These are phyloP conservation scores for Beauveria asiatica DNA, from an alignment of 2,329 filamentous ascomycete genomes.

Conservation along the genomic window DNA sequence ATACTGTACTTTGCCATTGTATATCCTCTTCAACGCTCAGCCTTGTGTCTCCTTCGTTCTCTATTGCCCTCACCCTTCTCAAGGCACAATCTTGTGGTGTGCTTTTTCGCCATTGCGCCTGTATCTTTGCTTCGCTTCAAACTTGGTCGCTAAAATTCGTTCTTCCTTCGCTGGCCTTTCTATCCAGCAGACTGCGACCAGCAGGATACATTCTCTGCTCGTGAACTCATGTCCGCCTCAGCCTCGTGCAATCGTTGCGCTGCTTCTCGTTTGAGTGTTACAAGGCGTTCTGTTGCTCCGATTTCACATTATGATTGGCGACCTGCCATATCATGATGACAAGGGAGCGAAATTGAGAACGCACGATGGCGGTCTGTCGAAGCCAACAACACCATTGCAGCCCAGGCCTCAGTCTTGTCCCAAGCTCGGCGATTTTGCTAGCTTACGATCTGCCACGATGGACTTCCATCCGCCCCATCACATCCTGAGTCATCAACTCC, in stretches of 20 bases:
- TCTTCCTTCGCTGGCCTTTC: not conserved
- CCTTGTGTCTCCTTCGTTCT: not conserved
- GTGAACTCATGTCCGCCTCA: not conserved
- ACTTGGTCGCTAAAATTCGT: not conserved
- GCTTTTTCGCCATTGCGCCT: not conserved
- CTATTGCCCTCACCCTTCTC: not conserved
- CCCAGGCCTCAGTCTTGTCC: constrained; percentile 5
- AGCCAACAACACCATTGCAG: not conserved
- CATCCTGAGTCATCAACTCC: not conserved
- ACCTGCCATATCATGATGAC: not conserved
- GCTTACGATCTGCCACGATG: not conserved
- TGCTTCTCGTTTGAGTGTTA: not conserved
- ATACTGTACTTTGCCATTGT: not conserved
- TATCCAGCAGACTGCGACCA: not conserved
- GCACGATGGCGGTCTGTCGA: not conserved
- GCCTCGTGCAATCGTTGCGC: not conserved
- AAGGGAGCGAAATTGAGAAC: not conserved
- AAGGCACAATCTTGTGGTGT: not conserved
- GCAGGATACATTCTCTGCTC: not conserved
- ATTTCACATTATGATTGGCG: not conserved
- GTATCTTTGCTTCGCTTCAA: not conserved
- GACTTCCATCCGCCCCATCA: constrained; percentile 8
- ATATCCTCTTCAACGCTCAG: too few relatives aligned
- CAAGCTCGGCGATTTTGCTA: constrained; percentile 9
- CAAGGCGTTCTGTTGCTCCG: not conserved